Conservation (phyloP, 306 rosid genomes). For the Quillaja saponaria region DNA sequence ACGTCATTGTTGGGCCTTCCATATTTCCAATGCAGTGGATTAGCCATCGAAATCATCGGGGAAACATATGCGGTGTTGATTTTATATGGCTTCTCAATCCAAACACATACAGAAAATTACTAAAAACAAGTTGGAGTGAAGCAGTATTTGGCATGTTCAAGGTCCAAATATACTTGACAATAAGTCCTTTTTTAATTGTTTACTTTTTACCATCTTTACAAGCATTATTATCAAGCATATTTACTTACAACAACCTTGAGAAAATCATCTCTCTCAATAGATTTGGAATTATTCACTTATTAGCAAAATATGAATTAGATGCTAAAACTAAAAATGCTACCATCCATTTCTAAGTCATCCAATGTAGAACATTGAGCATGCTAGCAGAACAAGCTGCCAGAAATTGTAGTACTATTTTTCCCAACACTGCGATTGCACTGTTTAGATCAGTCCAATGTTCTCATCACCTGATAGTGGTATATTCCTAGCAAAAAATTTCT, state of each 20-base stretch:
- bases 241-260: neutral
- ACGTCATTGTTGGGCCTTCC: conserved; percentile 7
- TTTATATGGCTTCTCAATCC: conserved; percentile 94
- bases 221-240: conserved; percentile 1
- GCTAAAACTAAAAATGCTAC: neutral
- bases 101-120: conserved; percentile 61
- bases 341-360: no score
- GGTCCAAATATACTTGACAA: conserved; percentile 37
- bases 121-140: conserved; percentile 78
- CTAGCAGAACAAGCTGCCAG: no score
- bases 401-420: no score
- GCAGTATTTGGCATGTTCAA: conserved; percentile 84
- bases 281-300: conserved; percentile 1
- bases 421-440: no score
- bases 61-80: conserved; percentile 96
- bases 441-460: no score
- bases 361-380: no score
- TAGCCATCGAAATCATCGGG: conserved; percentile 94
- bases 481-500: no score
- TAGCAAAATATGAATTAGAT: neutral
- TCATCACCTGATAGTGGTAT: no score
- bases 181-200: neutral
- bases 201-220: conserved; percentile 19
- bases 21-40: conserved; percentile 71
- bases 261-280: no score